Evolutionary conservation across 371 early-diverging fungal species (phyloP).

Genomic region (Mucor plumbeus): DNA sequence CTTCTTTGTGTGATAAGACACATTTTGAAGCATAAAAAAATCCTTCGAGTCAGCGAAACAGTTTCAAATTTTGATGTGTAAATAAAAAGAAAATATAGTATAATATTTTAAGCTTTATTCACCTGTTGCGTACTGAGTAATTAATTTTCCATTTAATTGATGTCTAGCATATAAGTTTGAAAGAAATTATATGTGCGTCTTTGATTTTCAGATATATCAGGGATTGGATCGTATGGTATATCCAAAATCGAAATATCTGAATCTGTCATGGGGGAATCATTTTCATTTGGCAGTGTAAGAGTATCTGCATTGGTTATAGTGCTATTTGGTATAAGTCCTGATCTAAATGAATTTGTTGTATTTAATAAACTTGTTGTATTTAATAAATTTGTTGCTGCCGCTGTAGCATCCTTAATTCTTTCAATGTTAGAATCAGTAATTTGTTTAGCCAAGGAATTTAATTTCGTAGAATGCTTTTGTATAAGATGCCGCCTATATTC

Average conservation of each 20-base stretch:
- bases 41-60: no score
- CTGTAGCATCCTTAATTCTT: background rate
- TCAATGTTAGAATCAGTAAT: background rate
- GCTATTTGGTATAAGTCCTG: no score
- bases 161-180: background rate
- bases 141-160: background rate
- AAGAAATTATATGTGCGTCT: slow-evolving; percentile 1
- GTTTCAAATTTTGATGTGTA: no score
- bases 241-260: background rate
- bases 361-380: no score
- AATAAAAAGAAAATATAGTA: no score
- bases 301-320: no score
- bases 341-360: no score
- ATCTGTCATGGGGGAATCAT: background rate
- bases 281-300: no score
- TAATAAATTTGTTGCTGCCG: background rate
- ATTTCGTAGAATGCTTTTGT: background rate
- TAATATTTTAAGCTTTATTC: background rate
- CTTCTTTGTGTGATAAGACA: no score
- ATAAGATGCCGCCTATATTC: background rate
- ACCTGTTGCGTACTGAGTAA: no score
- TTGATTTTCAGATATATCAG: slow-evolving; percentile 1
- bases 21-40: no score
- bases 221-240: background rate
- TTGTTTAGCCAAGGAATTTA: background rate